Percentiles rank a stretch among this genome's conserved stretches.
These are phyloP conservation scores for Penicillium goetzii DNA, from an alignment of 495 filamentous ascomycete species.

Conservation along the genomic window DNA sequence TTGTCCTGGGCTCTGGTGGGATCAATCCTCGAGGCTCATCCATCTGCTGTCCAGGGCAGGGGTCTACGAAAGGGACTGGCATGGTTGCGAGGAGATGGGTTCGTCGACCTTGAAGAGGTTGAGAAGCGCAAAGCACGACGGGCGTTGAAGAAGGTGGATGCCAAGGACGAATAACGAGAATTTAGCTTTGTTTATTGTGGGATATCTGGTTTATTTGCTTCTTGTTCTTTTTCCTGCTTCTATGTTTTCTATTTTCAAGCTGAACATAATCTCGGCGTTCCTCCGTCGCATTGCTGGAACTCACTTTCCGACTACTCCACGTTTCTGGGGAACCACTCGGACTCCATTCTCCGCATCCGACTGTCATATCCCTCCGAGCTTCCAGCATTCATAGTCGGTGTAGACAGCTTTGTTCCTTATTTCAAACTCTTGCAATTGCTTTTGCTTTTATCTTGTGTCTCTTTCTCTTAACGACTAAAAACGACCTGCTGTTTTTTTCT, in stretches of 20 bases:
- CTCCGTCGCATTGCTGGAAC: conserved; percentile 19
- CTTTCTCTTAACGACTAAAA: background rate
- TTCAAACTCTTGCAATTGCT: background rate
- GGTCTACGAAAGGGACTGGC: conserved; percentile 72
- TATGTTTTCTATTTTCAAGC: background rate
- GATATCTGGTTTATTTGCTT: background rate
- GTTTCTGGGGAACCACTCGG: conserved; percentile 24
- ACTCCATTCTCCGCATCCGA: conserved; percentile 28
- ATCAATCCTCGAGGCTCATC: conserved; percentile 73
- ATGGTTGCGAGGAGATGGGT: conserved; percentile 73
- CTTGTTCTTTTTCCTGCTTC: background rate
- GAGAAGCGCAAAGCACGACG: conserved; percentile 39
- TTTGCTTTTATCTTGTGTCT: background rate
- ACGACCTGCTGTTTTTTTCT: background rate
- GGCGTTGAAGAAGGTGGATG: conserved; percentile 32
- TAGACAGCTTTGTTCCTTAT: background rate
- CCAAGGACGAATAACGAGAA: conserved; percentile 7
- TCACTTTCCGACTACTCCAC: conserved; percentile 31
- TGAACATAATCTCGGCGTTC: background rate
- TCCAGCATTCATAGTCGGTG: conserved; percentile 15
- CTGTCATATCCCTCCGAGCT: background rate
- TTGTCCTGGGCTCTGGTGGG: conserved; percentile 75
- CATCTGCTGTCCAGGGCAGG: conserved; percentile 66
- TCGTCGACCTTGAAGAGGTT: conserved; percentile 50
- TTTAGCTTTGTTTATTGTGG: background rate